Evolutionary conservation across 208 protist genomes (phyloP).

Genomic region (Leishmania major): DNA sequence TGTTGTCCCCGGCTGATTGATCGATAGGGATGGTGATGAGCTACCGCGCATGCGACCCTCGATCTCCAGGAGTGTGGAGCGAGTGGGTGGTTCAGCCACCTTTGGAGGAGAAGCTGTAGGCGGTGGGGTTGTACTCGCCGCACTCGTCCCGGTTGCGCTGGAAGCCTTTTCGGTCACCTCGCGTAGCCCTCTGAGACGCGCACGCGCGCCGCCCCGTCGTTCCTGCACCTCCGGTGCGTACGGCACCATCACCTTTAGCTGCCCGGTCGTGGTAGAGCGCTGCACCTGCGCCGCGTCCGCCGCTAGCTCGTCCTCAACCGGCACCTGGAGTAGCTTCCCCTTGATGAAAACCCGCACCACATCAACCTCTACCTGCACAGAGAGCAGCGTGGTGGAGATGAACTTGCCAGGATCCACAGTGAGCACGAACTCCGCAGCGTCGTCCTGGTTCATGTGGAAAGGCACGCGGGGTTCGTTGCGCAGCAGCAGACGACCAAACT

Average conservation of each 20-base stretch:
- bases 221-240: conserved; percentile 51
- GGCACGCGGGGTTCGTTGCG: conserved; percentile 92
- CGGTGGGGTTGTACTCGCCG: not conserved
- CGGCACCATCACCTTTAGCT: conserved; percentile 86
- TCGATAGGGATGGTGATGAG: not conserved
- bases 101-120: conserved; percentile 1
- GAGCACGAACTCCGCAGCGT: conserved; percentile 64
- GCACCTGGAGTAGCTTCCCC: conserved; percentile 94
- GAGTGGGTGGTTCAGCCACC: not conserved
- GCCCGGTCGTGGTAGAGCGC: conserved; percentile 74
- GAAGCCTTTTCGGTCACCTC: not conserved
- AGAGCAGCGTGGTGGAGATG: conserved; percentile 93
- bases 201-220: conserved; percentile 17
- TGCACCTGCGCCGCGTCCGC: conserved; percentile 66
- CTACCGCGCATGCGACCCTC: conserved; percentile 14
- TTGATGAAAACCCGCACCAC: conserved; percentile 92
- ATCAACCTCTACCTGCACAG: conserved; percentile 93
- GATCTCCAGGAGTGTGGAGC: conserved; percentile 28
- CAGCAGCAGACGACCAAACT: conserved; percentile 90
- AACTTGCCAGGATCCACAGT: conserved; percentile 92
- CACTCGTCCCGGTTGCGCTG: not conserved
- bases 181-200: conserved; percentile 11
- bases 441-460: conserved; percentile 87
- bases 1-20: not conserved
- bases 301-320: conserved; percentile 82